Base-by-base conservation (phyloP, 768 basidiomycete genomes). In the Amanita exitialis region DNA sequence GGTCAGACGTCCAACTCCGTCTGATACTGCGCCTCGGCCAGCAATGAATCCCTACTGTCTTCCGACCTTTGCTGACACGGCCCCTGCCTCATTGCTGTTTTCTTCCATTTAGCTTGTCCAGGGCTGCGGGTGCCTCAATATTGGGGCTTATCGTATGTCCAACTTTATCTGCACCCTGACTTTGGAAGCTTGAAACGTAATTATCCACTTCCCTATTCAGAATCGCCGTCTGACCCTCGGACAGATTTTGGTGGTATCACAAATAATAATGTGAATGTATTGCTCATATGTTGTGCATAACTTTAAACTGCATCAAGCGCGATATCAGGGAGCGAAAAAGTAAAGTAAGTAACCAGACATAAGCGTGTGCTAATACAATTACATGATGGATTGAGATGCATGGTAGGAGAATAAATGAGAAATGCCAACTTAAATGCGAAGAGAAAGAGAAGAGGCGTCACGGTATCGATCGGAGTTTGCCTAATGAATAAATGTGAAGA, bases 291-390 rank as follows among this genome's bases (percentile, higher is more conserved):
- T 28, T 13, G 10, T 28, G 43, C 23, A 44, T 44, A 44, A 44
- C 9, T n/a, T 44, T 44, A 44, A n/a, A 43, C 12, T n/a, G 16
- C n/a, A 4, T 16, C n/a, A 44, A 44, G 28, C 21, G 47, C 25
- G 47, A 36, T n/a, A 4, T 25, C 37, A 38, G 47, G 10, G 20
- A 32, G 16, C 30, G 32, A 47, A 36, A 28, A 49, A 48, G 37
- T 49, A 49, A 21, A 41, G 35, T 49, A 37, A 49, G 35, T 49
- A 49, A 39, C n/a, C 15, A 35, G 20, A 38, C 44, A 46, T 46
- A 46, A 18, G 16, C 37, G 8, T 28, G 25, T 39, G 35, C 36
- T 30, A 5, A 21, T 49, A 49, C 47, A 49, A 28, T 3, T 25
- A 48, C 35, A 28, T 20, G 43, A 48, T 37, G 47, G 41, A n/a